These are phyloP conservation scores for Gossypium australe DNA, from an alignment of 345 rosid species.

Conservation along the genomic window DNA sequence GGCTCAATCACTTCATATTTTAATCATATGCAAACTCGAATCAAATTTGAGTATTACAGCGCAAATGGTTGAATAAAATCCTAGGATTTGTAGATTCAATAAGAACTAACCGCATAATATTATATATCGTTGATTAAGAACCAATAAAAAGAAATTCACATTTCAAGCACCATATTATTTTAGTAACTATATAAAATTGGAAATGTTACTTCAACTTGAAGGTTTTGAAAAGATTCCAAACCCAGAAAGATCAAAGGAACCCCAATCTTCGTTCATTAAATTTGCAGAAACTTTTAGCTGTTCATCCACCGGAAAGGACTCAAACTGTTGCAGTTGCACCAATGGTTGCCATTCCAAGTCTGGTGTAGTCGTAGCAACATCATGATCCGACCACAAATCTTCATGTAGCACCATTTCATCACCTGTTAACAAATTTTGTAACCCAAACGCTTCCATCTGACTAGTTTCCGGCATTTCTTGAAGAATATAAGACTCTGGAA, in stretches of 20 bases:
- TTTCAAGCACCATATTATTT: not conserved
- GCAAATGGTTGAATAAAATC: too few relatives aligned
- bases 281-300: constrained; percentile 35
- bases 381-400: constrained; percentile 26
- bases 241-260: constrained; percentile 51
- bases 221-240: constrained; percentile 41
- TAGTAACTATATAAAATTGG: not conserved
- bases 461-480: constrained; percentile 12
- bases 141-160: not conserved
- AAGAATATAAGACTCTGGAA: constrained; percentile 1
- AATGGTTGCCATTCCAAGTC: constrained; percentile 26
- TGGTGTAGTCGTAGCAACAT: constrained; percentile 10
- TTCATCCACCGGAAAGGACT: constrained; percentile 28
- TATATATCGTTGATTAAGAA: not conserved
- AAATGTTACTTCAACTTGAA: constrained; percentile 7
- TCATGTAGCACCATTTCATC: constrained; percentile 46
- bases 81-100: too few relatives aligned
- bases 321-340: constrained; percentile 23
- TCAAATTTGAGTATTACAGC: too few relatives aligned
- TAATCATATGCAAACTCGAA: too few relatives aligned
- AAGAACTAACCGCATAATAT: too few relatives aligned
- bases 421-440: constrained; percentile 21
- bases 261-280: constrained; percentile 42
- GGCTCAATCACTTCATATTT: too few relatives aligned
- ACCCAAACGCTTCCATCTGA: constrained; percentile 21